Base-by-base conservation (phyloP, 2,329 filamentous ascomycete genomes). In the Plenodomus tracheiphilus region DNA sequence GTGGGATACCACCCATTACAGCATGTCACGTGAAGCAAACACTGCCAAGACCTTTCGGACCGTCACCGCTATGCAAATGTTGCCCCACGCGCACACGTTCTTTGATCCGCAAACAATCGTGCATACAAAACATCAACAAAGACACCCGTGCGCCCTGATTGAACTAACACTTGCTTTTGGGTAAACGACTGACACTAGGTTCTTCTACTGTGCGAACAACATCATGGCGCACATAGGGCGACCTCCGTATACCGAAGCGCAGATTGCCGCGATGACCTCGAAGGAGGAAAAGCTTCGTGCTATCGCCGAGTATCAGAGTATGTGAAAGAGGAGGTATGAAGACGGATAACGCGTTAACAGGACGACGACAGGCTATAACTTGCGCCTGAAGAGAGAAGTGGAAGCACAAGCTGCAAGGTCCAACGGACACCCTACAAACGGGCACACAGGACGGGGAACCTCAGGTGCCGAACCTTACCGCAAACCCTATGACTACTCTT, bases 291-390 rank as follows among this genome's bases (percentile, higher is more conserved):
- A 49, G 22, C 39, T 59, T 39, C 54, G 57, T 41, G 65, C 65
- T 7, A 46, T 46, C 37, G 63, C 65, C 35, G 63, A 64, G 44
- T 43, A 65, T n/a, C 54, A 47, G 39, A 66, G 65, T 66, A 64
- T 21, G 64, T 62, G 48, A 34, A 53, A 56, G 36, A 57, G 41
- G 43, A 49, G 43, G 35, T 15, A 17, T 18, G n/a, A 2, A 30
- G 18, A 19, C 15, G 16, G 18, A 28, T 40, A 36, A 41, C 21
- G 20, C 49, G 10, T 47, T 61, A 43, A 66, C 57, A 22, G 25
- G 25, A 15, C 36, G 7, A 39, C 41, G 15, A 3, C 47, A 64
- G 58, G 53, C 47, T 65, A 61, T 18, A 54, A 61, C 21, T 51
- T 42, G 45, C 55, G 59, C 38, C 44, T 61, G 44, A 64, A 58